Evolutionary conservation across 2,329 filamentous ascomycete genomes (phyloP), one percentile per base, ranked within the genome.

Genomic region (Fusarium scirpi): DNA sequence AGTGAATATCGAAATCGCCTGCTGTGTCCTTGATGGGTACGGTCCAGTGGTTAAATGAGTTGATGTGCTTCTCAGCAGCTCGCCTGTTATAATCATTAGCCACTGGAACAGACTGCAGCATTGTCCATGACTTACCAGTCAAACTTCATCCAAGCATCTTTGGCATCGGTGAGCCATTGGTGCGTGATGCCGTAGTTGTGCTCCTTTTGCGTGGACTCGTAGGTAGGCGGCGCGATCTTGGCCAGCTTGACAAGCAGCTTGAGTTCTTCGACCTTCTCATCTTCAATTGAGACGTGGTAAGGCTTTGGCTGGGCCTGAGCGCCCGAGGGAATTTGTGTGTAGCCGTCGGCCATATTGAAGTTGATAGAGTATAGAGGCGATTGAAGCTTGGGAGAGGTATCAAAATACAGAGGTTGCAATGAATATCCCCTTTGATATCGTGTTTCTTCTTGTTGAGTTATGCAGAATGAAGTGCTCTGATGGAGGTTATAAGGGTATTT

Each of bases 201-300:
- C 3, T 65, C 60, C 2, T 29, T 43, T 2, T 65, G 62, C 0
- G 60, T 65, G 3, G 60, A 65, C 4, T 65, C 62, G 3, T 65
- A 65, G 0, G 52, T 65, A 0, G 60, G 45, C 1, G 60, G 52
- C 1, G 32, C 60, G 3, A 65, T 25, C 20, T 45, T 65, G 20
- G 45, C 60, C 0, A 65, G 60, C 10, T 65, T 65, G 5, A 65
- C n/a, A 22, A 65, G 61, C 5, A 41, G 52, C 4, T 65, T 65
- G 1, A 65, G 62, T 9, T 65, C 62, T 3, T 49, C 27, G 0
- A 65, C 7, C 13, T 13, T 41, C 2, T 65, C 27, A 1, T 65
- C 62, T 1, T 47, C 16, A 6, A 59, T 46, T 1, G 60, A 43
- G 30, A 59, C 18, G 1, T n/a, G 4, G 8, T 41, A 65, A 15